A percentile compares a stretch with the other conserved stretches of the same genome.
Conservation (phyloP, 78 protist genomes). For the Polysphondylium violaceum region DNA sequence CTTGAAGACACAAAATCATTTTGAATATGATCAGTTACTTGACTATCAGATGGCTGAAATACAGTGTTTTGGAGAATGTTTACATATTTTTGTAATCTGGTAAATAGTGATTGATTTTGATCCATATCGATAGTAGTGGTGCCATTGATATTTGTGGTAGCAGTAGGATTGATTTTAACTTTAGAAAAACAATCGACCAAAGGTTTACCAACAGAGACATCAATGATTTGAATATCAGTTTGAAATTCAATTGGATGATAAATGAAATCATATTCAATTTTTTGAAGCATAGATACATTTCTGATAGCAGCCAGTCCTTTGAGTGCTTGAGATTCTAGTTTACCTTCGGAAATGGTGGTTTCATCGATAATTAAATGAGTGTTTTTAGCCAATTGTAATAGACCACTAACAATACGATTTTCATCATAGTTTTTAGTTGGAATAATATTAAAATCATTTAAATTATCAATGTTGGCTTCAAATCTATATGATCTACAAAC, state of each 20-base stretch:
- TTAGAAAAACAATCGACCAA: conserved; percentile 7
- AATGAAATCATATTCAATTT: conserved; percentile 47
- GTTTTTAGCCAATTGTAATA: conserved; percentile 55
- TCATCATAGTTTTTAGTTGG: conserved; percentile 62
- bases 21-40: conserved; percentile 26
- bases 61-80: not conserved
- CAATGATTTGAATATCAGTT: conserved; percentile 30
- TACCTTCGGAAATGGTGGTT: conserved; percentile 38
- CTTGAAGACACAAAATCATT: conserved; percentile 64
- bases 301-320: conserved; percentile 12
- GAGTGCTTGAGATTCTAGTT: conserved; percentile 14
- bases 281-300: not conserved
- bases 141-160: too few species aligned
- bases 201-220: conserved; percentile 43
- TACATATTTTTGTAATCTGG: conserved; percentile 10
- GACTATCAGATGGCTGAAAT: not conserved
- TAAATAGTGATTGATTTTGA: not conserved
- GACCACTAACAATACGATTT: conserved; percentile 44
- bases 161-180: not conserved
- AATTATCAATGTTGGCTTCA: conserved; percentile 11
- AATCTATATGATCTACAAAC: conserved; percentile 19
- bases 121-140: too few species aligned
- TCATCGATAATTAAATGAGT: conserved; percentile 69
- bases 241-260: conserved; percentile 52
- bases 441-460: conserved; percentile 19